A percentile compares a stretch with the other conserved stretches of the same genome.
Evolutionary conservation across 345 rosid species (phyloP).

Genomic region (Schrenkiella parvula): DNA sequence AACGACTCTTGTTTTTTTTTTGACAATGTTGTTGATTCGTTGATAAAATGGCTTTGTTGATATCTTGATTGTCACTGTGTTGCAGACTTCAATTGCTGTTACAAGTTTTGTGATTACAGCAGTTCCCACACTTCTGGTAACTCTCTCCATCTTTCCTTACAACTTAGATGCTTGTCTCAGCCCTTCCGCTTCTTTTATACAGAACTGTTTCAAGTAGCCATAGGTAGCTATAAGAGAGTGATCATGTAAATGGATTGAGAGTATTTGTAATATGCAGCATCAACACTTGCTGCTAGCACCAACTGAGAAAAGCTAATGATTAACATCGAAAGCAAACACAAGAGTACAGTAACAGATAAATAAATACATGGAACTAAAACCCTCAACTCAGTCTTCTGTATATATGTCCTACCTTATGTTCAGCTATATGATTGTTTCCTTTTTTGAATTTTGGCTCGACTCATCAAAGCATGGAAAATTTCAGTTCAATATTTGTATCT

Average conservation of each 20-base stretch:
- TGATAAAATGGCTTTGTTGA: not conserved
- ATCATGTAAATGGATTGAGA: not conserved
- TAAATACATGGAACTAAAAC: not conserved
- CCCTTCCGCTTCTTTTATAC: not conserved
- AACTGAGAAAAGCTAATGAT: not conserved
- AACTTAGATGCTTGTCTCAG: not conserved
- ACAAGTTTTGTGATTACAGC: constrained; percentile 73
- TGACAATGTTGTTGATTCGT: not conserved
- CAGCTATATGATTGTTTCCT: not conserved
- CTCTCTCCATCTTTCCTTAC: constrained; percentile 23
- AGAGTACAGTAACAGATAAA: not conserved
- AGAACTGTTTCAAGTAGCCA: not conserved
- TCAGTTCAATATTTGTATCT: not conserved
- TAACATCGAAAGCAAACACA: not conserved
- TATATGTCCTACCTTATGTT: not conserved
- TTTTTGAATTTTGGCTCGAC: not conserved
- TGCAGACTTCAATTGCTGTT: constrained; percentile 87
- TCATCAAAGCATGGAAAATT: not conserved
- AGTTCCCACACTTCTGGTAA: constrained; percentile 76
- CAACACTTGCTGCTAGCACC: not conserved
- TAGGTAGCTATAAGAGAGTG: not conserved
- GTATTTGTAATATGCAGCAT: not conserved
- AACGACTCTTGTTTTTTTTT: not conserved
- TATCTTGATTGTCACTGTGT: not conserved
- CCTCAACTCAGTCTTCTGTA: not conserved